Evolutionary conservation across 768 basidiomycete genomes (phyloP), one percentile per base, ranked within the genome.

Genomic region (Cystofilobasidium bisporidii): DNA sequence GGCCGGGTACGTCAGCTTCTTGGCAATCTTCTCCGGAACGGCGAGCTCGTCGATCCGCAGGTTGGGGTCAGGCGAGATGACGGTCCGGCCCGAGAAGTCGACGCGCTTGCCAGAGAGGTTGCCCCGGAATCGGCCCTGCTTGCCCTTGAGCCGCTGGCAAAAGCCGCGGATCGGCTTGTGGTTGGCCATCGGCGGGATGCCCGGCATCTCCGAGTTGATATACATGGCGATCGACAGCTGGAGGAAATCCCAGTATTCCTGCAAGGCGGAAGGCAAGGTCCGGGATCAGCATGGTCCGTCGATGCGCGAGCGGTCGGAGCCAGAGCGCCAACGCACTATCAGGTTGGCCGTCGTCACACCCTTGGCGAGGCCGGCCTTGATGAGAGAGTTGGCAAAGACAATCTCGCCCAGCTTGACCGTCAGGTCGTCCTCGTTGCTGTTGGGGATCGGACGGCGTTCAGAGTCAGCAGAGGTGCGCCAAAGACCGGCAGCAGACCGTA

Each of bases 21-120:
- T 90, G 14, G 94, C 90, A 15, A 99, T 90, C 53, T 91, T 87
- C 76, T 94, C 88, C 0, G 96, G 96, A 0, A 99, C 88, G 22
- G 96, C 96, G 14, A 99, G 80, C 79, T 99, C 94, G 76, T 99
- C 96, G 74, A 99, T 96, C 61, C 91, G 86, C 71, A 99, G 79
- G 75, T 98, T 99, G n/a, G 96, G 96, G 77, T 99, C 96, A 0
- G 96, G 96, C 1, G 92, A 94, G 74, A 99, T 99, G 77, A 99
- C 96, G 10, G 96, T 99, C 72, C 96, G 88, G 8, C 86, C 94
- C 0, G 93, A 97, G 76, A 98, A 98, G 76, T 99, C 96, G 71
- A 99, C 96, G 77, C 96, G 91, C 78, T 99, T 99, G 70, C 96
- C 96, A 0, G 93, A 97, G 11, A 99, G 82, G 75, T 99, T 99